Evolutionary conservation across 352 stramenopile species (phyloP).

Genomic region (Phytophthora constricta): DNA sequence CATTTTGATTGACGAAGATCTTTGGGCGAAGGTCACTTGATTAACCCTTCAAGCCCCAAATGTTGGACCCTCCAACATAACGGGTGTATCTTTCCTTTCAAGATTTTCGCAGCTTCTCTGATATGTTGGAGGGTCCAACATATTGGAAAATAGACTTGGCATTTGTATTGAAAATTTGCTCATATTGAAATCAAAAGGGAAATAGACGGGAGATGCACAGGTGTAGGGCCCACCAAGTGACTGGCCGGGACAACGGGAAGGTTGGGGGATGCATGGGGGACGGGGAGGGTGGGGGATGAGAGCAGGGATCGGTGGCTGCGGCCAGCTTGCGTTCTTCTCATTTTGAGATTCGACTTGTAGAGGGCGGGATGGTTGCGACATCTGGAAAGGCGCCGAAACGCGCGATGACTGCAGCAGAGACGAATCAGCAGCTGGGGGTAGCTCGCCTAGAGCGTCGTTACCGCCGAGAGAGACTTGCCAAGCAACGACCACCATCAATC

Average conservation of each 20-base stretch:
- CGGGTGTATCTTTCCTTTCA: no score
- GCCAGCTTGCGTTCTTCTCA: background rate
- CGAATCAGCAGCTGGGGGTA: background rate
- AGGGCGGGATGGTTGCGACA: background rate
- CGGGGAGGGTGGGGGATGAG: no score
- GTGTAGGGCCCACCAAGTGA: background rate
- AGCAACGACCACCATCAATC: background rate
- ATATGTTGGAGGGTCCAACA: background rate
- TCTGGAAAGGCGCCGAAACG: background rate
- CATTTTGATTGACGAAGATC: no score
- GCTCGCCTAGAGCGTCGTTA: background rate
- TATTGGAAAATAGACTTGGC: background rate
- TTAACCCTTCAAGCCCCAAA: no score
- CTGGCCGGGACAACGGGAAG: background rate
- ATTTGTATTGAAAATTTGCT: background rate
- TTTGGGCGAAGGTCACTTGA: no score
- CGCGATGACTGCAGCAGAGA: background rate
- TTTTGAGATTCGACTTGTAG: background rate
- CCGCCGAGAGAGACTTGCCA: background rate
- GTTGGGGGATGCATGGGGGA: background rate
- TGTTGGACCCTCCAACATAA: no score
- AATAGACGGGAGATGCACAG: background rate
- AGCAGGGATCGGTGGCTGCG: background rate
- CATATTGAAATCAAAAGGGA: background rate
- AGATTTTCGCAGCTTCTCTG: no score